Base-by-base conservation (phyloP, 225 moss, liverwort and hornwort genomes). In the Takakia lepidozioides region DNA sequence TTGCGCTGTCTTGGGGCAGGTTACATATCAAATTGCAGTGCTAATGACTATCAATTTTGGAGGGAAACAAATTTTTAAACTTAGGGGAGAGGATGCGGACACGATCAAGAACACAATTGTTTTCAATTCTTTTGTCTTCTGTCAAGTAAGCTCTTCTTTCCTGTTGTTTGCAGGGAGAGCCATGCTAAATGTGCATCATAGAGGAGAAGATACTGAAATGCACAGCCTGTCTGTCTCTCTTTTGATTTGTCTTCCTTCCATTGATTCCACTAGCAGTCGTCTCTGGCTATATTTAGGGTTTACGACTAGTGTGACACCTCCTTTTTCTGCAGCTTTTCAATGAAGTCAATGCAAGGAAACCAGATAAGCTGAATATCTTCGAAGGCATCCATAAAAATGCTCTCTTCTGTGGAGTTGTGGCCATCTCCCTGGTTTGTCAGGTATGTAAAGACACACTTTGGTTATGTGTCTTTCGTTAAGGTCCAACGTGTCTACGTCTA, bases 81-180 rank as follows among this genome's bases (percentile, higher is more conserved):
- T 75, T 16, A 9, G 17, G 1, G 35, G 39, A 2, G 18, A 3
- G 3, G 46, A 30, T 5, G 11, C 15, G 13, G 10, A 35, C 10
- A 13, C 21, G 8, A 54, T 61, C 53, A 59, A 64, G 8, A 70
- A 74, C 52, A 79, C 78, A 1, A 70, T 79, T 18, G 70, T 79
- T 61, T 79, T 79, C 62, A 79, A 79, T 52, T 60, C 78, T 5
- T 79, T 79, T 8, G 74, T 79, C 0, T 70, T 79, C 32, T 74
- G 78, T 43, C 80, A 81, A 30, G 51, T 51, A 30, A 27, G 36
- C 36, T 8, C 10, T 13, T 13, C 13, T 8, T 13, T 8, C 13
- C 13, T 37, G 10, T 13, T 37, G 36, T 8, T n/a, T n/a, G n/a
- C n/a, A n/a, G n/a, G n/a, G n/a, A n/a, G n/a, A n/a, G 36, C 9